Evolutionary conservation across 2,329 filamentous ascomycete species (phyloP).

Genomic region (Aureobasidium sp.): DNA sequence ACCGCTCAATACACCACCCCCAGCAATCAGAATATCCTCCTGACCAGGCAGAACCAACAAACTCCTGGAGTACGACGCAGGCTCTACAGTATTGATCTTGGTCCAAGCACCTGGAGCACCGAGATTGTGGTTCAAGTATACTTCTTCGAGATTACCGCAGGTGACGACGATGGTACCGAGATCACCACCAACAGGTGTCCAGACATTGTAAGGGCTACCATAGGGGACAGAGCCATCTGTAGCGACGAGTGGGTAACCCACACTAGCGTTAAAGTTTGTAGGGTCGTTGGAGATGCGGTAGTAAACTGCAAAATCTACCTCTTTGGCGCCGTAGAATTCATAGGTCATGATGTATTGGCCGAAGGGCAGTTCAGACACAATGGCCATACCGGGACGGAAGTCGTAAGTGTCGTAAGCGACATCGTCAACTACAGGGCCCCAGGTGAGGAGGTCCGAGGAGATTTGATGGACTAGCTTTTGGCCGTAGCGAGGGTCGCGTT

Average conservation of each 20-base stretch:
- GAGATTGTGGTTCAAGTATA: conserved; percentile 43
- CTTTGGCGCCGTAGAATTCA: conserved; percentile 50
- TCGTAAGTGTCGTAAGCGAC: conserved; percentile 56
- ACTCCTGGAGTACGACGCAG: conserved; percentile 40
- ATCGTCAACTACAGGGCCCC: conserved; percentile 55
- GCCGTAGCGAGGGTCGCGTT: conserved; percentile 56
- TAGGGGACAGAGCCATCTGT: conserved; percentile 40
- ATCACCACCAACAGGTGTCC: conserved; percentile 40
- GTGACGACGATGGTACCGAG: conserved; percentile 46
- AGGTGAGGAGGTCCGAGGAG: conserved; percentile 51
- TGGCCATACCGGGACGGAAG: conserved; percentile 62
- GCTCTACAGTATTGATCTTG: conserved; percentile 36
- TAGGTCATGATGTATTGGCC: conserved; percentile 58
- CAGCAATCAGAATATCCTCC: conserved; percentile 35
- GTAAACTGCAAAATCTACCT: conserved; percentile 44
- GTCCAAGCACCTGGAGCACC: conserved; percentile 40
- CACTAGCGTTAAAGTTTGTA: conserved; percentile 38
- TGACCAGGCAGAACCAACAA: conserved; percentile 38
- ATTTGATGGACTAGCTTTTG: conserved; percentile 63
- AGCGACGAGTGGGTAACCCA: conserved; percentile 36
- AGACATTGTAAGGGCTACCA: conserved; percentile 46
- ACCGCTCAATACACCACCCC: conserved; percentile 30
- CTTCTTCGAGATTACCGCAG: conserved; percentile 32
- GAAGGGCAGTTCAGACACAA: conserved; percentile 49
- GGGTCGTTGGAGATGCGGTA: conserved; percentile 45